Conservation (phyloP, 2,329 filamentous ascomycete species). For the Fusarium abutilonis region DNA sequence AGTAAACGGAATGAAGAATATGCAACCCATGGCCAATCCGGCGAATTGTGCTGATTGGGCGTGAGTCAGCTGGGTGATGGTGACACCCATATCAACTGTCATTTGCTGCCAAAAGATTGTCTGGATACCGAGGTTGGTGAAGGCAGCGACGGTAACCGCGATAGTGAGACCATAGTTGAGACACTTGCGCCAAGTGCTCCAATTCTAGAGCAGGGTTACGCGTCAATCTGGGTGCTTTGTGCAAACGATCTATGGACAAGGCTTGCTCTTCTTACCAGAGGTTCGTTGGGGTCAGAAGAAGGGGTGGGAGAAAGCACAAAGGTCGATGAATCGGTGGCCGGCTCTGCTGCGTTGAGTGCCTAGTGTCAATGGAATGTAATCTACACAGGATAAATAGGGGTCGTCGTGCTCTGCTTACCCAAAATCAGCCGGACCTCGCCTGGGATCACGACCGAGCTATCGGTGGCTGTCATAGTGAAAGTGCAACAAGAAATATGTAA, state of each 20-base stretch:
- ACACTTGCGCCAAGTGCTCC: conserved; percentile 45
- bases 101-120: conserved; percentile 50
- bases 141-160: conserved; percentile 44
- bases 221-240: neutral
- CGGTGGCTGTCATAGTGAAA: conserved; percentile 20
- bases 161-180: conserved; percentile 45
- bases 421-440: conserved; percentile 34
- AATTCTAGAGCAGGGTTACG: conserved; percentile 40
- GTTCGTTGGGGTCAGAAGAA: conserved; percentile 47
- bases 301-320: conserved; percentile 38
- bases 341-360: conserved; percentile 15
- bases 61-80: conserved; percentile 41
- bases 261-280: conserved; percentile 46
- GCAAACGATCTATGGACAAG: fast-evolving
- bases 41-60: conserved; percentile 45
- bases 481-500: no score
- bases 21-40: conserved; percentile 48
- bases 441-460: conserved; percentile 15
- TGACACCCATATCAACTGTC: conserved; percentile 45
- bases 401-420: conserved; percentile 16
- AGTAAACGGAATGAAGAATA: conserved; percentile 50
- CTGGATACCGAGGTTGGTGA: conserved; percentile 43
- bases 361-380: neutral
- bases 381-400: no score
- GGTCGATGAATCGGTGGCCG: conserved; percentile 26